Base-by-base conservation (phyloP, 2,329 filamentous ascomycete species). In the Xylaria sp. region DNA sequence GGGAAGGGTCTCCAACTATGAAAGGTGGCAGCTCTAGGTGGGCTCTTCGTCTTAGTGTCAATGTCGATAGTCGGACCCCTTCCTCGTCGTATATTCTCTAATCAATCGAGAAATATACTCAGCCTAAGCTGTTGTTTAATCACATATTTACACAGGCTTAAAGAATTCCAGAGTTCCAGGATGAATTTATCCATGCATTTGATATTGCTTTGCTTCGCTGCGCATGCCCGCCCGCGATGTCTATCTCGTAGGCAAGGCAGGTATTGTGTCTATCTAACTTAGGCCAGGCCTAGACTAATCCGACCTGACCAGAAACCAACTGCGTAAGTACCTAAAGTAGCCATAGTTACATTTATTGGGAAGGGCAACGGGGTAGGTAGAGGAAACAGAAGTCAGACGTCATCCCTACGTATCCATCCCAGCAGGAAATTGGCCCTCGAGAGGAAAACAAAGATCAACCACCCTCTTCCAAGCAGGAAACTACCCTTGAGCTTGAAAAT, bases 181-280 rank as follows among this genome's bases (percentile, higher is more conserved):
- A 17, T 17, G 50, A 53, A 53, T 50, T 50, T 14, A n/a, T n/a
- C 36, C 24, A 36, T 32, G 36, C 24, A 34, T 59, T 58, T 63
- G 14, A 27, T 61, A 30, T 56, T 67, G 34, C 34, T 36, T 36
- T 36, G 34, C 34, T 36, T 36, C 8, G 27, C 32, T 45, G n/a
- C 19, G 30, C 53, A 42, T 14, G 32, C 51, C 51, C 61, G 51
- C 42, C 55, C 50, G 32, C 51, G n/a, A 32, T 27, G 8, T 27
- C 24, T 32, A 17, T 39, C 36, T 53, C n/a, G 45, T 5, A 57
- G 50, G 58, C 54, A 61, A 57, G 19, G 54, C 14, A 59, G 32
- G 48, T 36, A 56, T 53, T 55, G 30, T 21, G 48, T 67, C 48
- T 67, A 67, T 60, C 50, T 64, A 64, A 48, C 59, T 59, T 34